A percentile compares a stretch with the other conserved stretches of the same genome.
Evolutionary conservation across 768 basidiomycete species (phyloP).

Genomic region (Lactarius tabidus): DNA sequence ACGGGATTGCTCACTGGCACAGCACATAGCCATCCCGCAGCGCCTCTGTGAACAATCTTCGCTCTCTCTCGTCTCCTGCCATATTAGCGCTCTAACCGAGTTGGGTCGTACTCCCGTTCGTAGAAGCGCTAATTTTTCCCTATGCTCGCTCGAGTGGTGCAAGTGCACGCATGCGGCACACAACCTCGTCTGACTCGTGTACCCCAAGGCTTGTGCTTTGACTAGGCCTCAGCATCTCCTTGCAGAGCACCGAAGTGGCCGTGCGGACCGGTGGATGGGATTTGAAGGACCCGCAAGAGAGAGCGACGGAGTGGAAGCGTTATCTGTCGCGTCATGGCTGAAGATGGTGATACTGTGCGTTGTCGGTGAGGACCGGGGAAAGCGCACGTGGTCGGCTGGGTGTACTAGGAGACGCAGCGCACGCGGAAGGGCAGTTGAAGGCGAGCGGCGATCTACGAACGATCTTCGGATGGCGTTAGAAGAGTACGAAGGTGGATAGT

Average conservation of each 20-base stretch:
- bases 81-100: conserved; percentile 40
- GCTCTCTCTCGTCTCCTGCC: conserved; percentile 71
- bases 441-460: conserved; percentile 33
- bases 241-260: conserved; percentile 61
- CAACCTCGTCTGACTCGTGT: conserved; percentile 73
- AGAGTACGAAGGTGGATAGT: conserved; percentile 32
- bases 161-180: conserved; percentile 56
- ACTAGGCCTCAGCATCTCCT: conserved; percentile 62
- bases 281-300: conserved; percentile 38
- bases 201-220: conserved; percentile 46
- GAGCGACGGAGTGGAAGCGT: conserved; percentile 55
- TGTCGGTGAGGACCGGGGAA: conserved; percentile 6
- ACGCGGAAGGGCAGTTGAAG: conserved; percentile 38
- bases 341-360: conserved; percentile 31
- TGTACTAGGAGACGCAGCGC: conserved; percentile 25
- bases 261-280: conserved; percentile 45
- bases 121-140: conserved; percentile 52
- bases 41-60: conserved; percentile 67
- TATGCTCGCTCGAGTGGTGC: conserved; percentile 70
- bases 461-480: conserved; percentile 30
- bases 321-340: conserved; percentile 46
- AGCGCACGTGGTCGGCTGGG: conserved; percentile 11
- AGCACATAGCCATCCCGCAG: conserved; percentile 81
- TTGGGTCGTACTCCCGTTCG: conserved; percentile 41
- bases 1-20: conserved; percentile 68